Percentiles rank a stretch among this genome's conserved stretches.
phyloP scores from a whole-genome alignment of 331 rosid genomes.

The Pyracantha coccinea region DNA sequence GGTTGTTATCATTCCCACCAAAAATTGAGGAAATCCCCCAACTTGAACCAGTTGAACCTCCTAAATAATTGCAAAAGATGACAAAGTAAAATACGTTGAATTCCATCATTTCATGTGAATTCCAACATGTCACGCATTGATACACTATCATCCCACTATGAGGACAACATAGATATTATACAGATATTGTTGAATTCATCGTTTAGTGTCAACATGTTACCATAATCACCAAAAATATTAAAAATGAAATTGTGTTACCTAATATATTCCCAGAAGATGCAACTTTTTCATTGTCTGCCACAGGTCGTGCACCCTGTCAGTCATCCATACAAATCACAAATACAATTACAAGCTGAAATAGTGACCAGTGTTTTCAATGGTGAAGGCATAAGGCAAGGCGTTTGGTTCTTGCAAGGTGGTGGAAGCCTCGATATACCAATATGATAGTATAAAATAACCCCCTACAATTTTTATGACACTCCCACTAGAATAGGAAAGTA shows the following conservation, averaged over 20 bases:
- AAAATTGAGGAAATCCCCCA: slow-evolving; percentile 88
- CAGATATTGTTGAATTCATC: not conserved
- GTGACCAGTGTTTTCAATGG: not conserved
- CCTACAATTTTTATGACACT: not conserved
- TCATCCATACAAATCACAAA: slow-evolving; percentile 5
- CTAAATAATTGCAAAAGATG: slow-evolving; percentile 33
- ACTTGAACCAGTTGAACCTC: slow-evolving; percentile 44
- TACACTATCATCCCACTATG: not conserved
- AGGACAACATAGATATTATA: not conserved
- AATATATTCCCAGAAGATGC: slow-evolving; percentile 48
- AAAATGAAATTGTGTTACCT: not conserved
- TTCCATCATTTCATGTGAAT: not conserved
- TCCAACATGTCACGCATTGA: not conserved
- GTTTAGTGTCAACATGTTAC: not conserved
- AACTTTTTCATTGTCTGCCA: slow-evolving; percentile 58
- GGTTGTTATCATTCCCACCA: slow-evolving; percentile 51
- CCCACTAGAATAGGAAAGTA: not conserved
- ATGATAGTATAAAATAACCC: not conserved
- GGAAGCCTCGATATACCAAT: too few relatives aligned
- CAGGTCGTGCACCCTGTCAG: slow-evolving; percentile 54
- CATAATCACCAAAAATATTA: not conserved
- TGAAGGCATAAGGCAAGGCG: not conserved
- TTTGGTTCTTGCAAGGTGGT: not conserved
- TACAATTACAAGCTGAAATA: not conserved
- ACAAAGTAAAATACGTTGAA: slow-evolving; percentile 1